These are phyloP conservation scores for Saccharomycopsis malanga DNA, from an alignment of 805 yeast species.

Conservation along the genomic window DNA sequence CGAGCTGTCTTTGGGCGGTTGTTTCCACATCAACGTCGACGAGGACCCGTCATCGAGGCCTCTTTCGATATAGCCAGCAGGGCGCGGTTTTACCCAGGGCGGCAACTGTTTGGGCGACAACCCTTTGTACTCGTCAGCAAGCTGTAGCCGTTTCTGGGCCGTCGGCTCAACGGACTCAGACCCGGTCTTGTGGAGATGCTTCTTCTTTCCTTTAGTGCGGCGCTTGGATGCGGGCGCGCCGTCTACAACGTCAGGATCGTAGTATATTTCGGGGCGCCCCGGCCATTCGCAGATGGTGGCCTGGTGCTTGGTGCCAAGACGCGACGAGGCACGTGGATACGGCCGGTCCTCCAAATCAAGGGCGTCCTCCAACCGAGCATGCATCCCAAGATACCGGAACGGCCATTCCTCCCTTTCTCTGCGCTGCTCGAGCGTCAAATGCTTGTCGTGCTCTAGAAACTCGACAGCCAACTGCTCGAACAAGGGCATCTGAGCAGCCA, in stretches of 20 bases:
- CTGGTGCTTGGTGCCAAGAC: slow-evolving; percentile 71
- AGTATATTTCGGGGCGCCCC: slow-evolving; percentile 59
- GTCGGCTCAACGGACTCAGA: neutral
- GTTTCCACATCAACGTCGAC: slow-evolving; percentile 59
- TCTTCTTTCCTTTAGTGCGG: slow-evolving; percentile 19
- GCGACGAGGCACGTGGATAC: slow-evolving; percentile 71
- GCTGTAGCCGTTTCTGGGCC: slow-evolving; percentile 24
- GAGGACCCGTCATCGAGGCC: slow-evolving; percentile 66
- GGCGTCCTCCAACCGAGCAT: slow-evolving; percentile 68
- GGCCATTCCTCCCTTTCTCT: slow-evolving; percentile 71
- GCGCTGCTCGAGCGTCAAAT: slow-evolving; percentile 37
- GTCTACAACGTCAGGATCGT: slow-evolving; percentile 33
- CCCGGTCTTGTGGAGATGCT: slow-evolving; percentile 14
- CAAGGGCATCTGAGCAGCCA: slow-evolving; percentile 33
- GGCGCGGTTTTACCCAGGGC: slow-evolving; percentile 71
- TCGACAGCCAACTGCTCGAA: slow-evolving; percentile 53
- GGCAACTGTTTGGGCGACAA: slow-evolving; percentile 45
- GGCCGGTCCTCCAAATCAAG: slow-evolving; percentile 72
- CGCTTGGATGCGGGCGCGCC: slow-evolving; percentile 22
- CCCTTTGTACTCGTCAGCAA: slow-evolving; percentile 43
- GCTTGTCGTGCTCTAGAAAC: slow-evolving; percentile 42
- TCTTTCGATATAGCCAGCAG: slow-evolving; percentile 76
- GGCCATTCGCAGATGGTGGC: slow-evolving; percentile 59
- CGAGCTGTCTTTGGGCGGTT: slow-evolving; percentile 28
- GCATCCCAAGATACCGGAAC: slow-evolving; percentile 70